Base-by-base conservation (phyloP, 305 asterid species). In the Solanum hybrid region DNA sequence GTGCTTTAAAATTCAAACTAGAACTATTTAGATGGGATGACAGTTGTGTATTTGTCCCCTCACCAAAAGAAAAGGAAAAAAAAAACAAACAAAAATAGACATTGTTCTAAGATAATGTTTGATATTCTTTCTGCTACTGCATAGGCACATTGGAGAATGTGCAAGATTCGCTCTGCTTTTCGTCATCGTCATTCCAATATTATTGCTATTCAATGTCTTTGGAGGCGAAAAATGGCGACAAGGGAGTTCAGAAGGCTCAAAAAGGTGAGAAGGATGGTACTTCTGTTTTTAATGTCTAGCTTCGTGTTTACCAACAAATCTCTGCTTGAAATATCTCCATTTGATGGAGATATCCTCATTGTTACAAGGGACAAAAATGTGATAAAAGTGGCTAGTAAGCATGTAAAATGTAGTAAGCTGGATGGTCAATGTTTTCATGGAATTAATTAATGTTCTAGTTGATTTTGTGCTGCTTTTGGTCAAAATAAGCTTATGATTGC, bases 161-260 rank as follows among this genome's bases (percentile, higher is more conserved):
- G 93, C 94, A 94, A 94, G 94, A 87, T 95, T 90, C 98, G 96
- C 75, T 93, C 94, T 37, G 91, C 95, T 87, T 97, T 92, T 91
- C 94, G 89, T 90, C 92, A 94, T 92, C 98, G 98, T 46, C 99
- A 95, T 89, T 93, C 96, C 87, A 92, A 94, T 72, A 95, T 96
- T 91, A 92, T 97, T 90, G 94, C 98, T 56, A 95, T 97, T 89
- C 99, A 97, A 93, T 96, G 99, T 92, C 94, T 93, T 90, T 97
- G 99, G 99, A 94, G 98, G 95, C 98, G 86, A 89, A 97, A 97
- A 91, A 89, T 96, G 95, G 98, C 99, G 17, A 94, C 93, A 93
- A 92, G 96, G 93, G 98, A 96, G 91, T 89, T 96, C 90, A 93
- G 97, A 92, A 95, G 91, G 95, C 99, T 96, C 91, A 97, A 93